Evolutionary conservation across 768 basidiomycete species (phyloP).

Genomic region (Trametes villosa): DNA sequence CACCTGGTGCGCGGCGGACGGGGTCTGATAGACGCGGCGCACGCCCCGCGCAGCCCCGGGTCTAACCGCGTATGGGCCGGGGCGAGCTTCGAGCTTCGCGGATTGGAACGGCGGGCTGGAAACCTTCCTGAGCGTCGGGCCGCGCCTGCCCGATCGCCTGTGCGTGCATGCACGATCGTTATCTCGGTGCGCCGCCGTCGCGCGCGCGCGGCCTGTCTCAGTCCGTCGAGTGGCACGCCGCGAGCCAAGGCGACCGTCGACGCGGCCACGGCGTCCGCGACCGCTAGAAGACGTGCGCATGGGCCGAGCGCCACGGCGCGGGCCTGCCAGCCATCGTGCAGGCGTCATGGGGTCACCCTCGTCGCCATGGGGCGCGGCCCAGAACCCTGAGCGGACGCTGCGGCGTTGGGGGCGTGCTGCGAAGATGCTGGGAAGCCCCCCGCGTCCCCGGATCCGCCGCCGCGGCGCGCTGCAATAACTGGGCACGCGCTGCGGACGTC

Average conservation of each 20-base stretch:
- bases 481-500: not conserved
- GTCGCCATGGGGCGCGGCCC: slow-evolving; percentile 15
- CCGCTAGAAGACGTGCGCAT: not conserved
- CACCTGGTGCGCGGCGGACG: not conserved
- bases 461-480: not conserved
- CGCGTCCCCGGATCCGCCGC: not conserved
- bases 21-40: not conserved
- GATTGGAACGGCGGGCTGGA: not conserved
- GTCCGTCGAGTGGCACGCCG: not conserved
- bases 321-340: not conserved
- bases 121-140: slow-evolving; percentile 10
- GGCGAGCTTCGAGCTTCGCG: slow-evolving; percentile 20
- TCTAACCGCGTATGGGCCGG: slow-evolving; percentile 11
- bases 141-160: slow-evolving; percentile 1
- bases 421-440: slow-evolving; percentile 13
- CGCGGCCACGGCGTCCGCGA: not conserved
- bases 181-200: not conserved
- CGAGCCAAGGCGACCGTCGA: not conserved
- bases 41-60: slow-evolving; percentile 1
- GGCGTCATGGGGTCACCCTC: slow-evolving; percentile 14
- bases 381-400: not conserved
- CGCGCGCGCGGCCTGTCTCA: not conserved
- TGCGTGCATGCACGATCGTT: not conserved
- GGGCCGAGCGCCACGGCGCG: not conserved
- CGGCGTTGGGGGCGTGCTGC: not conserved